Conservation (phyloP, 352 stramenopile genomes). For the Heterotrichella gracilis region DNA sequence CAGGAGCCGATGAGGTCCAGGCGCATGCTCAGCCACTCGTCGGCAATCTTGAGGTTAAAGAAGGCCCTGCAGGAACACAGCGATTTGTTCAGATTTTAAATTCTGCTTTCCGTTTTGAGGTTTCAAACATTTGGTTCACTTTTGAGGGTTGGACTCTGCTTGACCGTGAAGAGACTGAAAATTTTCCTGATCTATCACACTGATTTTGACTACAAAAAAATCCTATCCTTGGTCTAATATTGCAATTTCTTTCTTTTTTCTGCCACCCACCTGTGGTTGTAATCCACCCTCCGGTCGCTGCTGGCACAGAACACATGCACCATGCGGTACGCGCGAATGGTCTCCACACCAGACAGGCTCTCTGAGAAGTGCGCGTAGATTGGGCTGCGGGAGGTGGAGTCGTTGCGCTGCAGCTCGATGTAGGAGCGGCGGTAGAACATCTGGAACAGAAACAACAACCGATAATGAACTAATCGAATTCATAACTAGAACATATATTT, state of each 20-base stretch:
- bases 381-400: conserved; percentile 50
- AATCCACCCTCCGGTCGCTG: conserved; percentile 28
- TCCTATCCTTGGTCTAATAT: too few relatives aligned
- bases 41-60: conserved; percentile 13
- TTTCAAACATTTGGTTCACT: too few relatives aligned
- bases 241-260: too few relatives aligned
- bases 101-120: too few relatives aligned
- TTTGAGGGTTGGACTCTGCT: too few relatives aligned
- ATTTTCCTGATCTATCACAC: too few relatives aligned
- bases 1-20: conserved; percentile 18
- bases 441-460: conserved; percentile 33
- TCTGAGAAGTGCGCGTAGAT: conserved; percentile 48
- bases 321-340: conserved; percentile 34
- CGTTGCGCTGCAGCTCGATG: conserved; percentile 67
- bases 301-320: conserved; percentile 24
- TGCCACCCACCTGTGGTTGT: conserved; percentile 34
- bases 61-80: too few relatives aligned
- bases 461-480: too few relatives aligned
- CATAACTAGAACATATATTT: too few relatives aligned
- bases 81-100: too few relatives aligned
- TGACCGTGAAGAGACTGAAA: too few relatives aligned
- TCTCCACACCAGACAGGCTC: conserved; percentile 46
- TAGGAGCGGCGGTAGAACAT: conserved; percentile 32
- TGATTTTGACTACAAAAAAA: too few relatives aligned
- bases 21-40: conserved; percentile 19